Evolutionary conservation across 345 rosid genomes (phyloP), one percentile per base, ranked within the genome.

Genomic region (Raphanus sativus): DNA sequence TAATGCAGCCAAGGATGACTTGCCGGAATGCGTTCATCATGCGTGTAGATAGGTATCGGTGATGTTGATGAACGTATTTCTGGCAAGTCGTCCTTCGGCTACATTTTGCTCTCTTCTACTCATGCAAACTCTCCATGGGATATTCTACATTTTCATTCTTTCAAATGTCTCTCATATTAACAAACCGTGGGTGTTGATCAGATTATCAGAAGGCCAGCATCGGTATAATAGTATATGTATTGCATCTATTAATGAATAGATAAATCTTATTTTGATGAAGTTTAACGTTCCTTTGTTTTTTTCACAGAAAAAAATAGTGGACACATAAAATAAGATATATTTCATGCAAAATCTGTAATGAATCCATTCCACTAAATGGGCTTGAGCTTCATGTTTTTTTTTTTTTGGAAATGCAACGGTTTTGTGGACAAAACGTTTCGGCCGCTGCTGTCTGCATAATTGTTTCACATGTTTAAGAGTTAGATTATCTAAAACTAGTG

Each of bases 1-100:
- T 58, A 83, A 73, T 86, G 83, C 83, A 86, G 89, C 87, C 89
- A 86, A 86, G 89, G 85, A 86, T 86, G 89, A 83, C 86, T 86
- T 84, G 85, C 85, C 87, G 87, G 84, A 69, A 65, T 15, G 3
- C 0, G 16, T 63, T 63, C 50, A 68, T 55, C 62, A 69, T 74
- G 13, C 25, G 2, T 64, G 21, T 21, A 28, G 3, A 75, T 15
- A 25, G 4, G 5, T 50, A 25, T 25, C 50, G 42, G 26, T 76
- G 54, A 30, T 17, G 29, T 8, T 15, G 54, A 30, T 17, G 29
- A 30, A 21, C 12, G 12, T 29, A 69, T 34, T 56, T 63, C 81
- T 79, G 86, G 88, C 88, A 21, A 21, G 21, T 21, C 21, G 21
- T 21, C 21, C 21, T 21, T 21, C 21, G 21, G 21, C 21, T 21